Evolutionary conservation across 441 rosid species (phyloP).

Genomic region (Erodium texanum): DNA sequence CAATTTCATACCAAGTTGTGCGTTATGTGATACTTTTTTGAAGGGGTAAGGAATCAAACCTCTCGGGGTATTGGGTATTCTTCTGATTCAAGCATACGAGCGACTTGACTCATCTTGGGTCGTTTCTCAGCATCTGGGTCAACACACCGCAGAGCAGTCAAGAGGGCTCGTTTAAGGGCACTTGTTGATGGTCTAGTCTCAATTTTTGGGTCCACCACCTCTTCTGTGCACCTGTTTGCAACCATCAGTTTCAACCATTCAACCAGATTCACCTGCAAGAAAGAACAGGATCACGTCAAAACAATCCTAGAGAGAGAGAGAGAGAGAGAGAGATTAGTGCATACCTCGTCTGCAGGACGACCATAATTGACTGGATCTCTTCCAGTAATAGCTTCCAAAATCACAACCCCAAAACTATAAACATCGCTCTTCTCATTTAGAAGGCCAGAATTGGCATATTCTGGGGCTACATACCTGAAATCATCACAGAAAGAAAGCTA

Average conservation of each 20-base stretch:
- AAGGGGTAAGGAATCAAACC: conserved; percentile 32
- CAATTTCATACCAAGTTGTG: no score
- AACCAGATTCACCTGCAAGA: conserved; percentile 79
- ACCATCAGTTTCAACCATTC: conserved; percentile 99
- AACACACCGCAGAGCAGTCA: conserved; percentile 86
- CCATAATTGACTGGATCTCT: no score
- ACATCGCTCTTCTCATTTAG: conserved; percentile 94
- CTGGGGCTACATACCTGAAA: conserved; percentile 83
- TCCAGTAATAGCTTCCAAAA: conserved; percentile 10
- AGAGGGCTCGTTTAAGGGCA: conserved; percentile 70
- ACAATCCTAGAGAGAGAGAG: no score
- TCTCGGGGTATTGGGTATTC: conserved; percentile 89
- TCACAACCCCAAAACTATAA: conserved; percentile 78
- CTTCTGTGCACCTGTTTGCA: conserved; percentile 66
- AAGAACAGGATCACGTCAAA: no score
- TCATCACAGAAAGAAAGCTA: not conserved
- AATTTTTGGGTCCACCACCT: conserved; percentile 72
- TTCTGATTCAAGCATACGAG: conserved; percentile 85
- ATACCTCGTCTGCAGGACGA: no score
- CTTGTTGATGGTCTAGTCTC: conserved; percentile 71
- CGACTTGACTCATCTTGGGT: conserved; percentile 94
- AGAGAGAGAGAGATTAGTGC: no score
- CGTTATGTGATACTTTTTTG: no score
- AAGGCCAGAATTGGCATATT: conserved; percentile 89
- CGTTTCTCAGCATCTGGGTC: conserved; percentile 86